Percentiles rank a stretch among this genome's conserved stretches.
These are phyloP conservation scores for Ophiostoma perfectum DNA, from an alignment of 2,329 filamentous ascomycete genomes.

Conservation along the genomic window DNA sequence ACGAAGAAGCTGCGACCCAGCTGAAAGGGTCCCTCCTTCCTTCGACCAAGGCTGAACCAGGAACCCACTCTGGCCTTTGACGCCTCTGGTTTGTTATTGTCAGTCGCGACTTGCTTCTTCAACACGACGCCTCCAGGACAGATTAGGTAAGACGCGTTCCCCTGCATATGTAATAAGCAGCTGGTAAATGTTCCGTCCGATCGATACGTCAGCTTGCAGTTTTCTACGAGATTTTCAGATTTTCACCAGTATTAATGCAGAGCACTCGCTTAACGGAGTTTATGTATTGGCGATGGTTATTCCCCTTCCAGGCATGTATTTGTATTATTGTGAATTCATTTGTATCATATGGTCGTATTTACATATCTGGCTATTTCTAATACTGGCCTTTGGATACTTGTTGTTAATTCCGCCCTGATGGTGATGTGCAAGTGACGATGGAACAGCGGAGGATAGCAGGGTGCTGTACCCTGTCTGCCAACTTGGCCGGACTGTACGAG, in stretches of 20 bases:
- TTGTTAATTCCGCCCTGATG: background rate
- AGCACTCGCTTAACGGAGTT: too few relatives aligned
- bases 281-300: too few relatives aligned
- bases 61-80: background rate
- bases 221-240: too few relatives aligned
- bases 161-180: background rate
- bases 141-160: background rate
- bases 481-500: background rate
- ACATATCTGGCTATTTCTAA: background rate
- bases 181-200: background rate
- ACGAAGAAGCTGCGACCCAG: constrained; percentile 17
- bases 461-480: background rate
- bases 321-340: background rate
- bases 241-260: too few relatives aligned
- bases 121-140: background rate
- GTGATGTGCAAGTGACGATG: background rate
- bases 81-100: background rate
- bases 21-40: constrained; percentile 17
- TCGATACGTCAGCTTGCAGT: background rate
- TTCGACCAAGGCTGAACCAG: background rate
- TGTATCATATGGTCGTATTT: background rate
- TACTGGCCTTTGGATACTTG: background rate
- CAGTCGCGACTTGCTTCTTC: constrained; percentile 10
- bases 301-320: too few relatives aligned
- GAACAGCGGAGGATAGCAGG: background rate